These are phyloP conservation scores for Fragaria nilgerrensis DNA, from an alignment of 306 rosid genomes.

Conservation along the genomic window DNA sequence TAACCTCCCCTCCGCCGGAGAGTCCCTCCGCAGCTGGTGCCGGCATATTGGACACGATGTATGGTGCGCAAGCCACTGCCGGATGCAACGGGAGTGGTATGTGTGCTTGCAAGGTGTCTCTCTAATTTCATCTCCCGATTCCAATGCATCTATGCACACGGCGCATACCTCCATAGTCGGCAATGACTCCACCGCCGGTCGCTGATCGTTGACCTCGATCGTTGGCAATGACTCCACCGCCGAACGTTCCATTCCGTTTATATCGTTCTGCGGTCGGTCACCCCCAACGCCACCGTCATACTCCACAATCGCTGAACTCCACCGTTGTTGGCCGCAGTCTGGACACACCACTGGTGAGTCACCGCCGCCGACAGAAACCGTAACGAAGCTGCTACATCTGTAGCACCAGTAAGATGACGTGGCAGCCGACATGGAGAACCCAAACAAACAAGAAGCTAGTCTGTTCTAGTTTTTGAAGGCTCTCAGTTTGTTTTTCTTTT, in stretches of 20 bases:
- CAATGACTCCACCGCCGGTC: slow-evolving; percentile 74
- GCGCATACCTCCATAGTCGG: slow-evolving; percentile 77
- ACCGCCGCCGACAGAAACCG: slow-evolving; percentile 25
- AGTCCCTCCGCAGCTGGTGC: slow-evolving; percentile 54
- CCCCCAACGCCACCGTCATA: no score
- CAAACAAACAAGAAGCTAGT: background rate
- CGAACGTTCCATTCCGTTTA: slow-evolving; percentile 38
- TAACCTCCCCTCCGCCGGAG: slow-evolving; percentile 54
- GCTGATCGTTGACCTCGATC: slow-evolving; percentile 52
- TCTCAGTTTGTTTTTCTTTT: no score
- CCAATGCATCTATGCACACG: slow-evolving; percentile 69
- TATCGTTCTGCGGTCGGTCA: no score
- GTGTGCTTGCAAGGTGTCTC: slow-evolving; percentile 89
- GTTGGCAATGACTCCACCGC: slow-evolving; percentile 52
- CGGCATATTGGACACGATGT: slow-evolving; percentile 91
- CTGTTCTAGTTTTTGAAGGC: no score
- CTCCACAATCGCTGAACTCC: slow-evolving; percentile 63
- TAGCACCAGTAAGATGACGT: slow-evolving; percentile 67
- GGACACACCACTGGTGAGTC: slow-evolving; percentile 48
- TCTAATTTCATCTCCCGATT: slow-evolving; percentile 42
- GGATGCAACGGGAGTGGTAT: slow-evolving; percentile 69
- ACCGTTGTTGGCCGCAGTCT: slow-evolving; percentile 45
- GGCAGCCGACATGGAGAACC: slow-evolving; percentile 20
- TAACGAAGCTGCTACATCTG: slow-evolving; percentile 65
- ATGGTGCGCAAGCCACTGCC: slow-evolving; percentile 69